Conservation (phyloP, 306 rosid genomes). For the Abrus pulchellus region DNA sequence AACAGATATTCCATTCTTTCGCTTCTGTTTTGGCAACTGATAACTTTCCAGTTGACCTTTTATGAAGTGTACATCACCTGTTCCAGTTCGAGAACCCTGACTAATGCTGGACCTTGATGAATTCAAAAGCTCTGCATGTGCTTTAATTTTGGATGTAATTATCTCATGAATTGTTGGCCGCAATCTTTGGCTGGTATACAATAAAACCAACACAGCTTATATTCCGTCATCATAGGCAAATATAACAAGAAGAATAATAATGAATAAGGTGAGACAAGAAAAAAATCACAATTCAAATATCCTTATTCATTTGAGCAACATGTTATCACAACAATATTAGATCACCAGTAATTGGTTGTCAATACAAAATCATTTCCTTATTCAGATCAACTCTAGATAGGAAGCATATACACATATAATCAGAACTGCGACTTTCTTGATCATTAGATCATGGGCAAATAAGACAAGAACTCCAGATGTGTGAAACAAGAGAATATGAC, state of each 20-base stretch:
- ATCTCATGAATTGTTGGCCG: slow-evolving; percentile 93
- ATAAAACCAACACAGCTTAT: slow-evolving; percentile 46
- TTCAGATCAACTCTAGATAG: neutral
- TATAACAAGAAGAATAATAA: slow-evolving; percentile 27
- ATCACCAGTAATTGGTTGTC: slow-evolving; percentile 23
- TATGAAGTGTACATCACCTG: slow-evolving; percentile 73
- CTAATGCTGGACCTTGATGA: slow-evolving; percentile 73
- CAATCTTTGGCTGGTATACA: slow-evolving; percentile 87
- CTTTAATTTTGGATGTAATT: slow-evolving; percentile 89
- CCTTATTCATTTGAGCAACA: slow-evolving; percentile 4
- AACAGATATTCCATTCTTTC: slow-evolving; percentile 82
- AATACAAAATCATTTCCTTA: slow-evolving; percentile 17
- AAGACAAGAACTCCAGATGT: slow-evolving; percentile 1
- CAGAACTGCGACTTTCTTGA: slow-evolving; percentile 19
- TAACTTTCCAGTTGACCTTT: slow-evolving; percentile 87
- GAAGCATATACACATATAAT: slow-evolving; percentile 22
- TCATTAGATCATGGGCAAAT: neutral
- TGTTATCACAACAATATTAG: slow-evolving; percentile 22
- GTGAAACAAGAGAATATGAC: slow-evolving; percentile 6
- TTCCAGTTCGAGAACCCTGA: slow-evolving; percentile 65
- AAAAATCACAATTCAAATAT: slow-evolving; percentile 25
- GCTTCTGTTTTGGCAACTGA: slow-evolving; percentile 88
- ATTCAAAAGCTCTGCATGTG: slow-evolving; percentile 72
- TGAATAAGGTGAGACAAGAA: slow-evolving; percentile 26
- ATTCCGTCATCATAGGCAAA: slow-evolving; percentile 45